phyloP scores from a whole-genome alignment of 805 yeast species.

The Candida xyloterini region DNA sequence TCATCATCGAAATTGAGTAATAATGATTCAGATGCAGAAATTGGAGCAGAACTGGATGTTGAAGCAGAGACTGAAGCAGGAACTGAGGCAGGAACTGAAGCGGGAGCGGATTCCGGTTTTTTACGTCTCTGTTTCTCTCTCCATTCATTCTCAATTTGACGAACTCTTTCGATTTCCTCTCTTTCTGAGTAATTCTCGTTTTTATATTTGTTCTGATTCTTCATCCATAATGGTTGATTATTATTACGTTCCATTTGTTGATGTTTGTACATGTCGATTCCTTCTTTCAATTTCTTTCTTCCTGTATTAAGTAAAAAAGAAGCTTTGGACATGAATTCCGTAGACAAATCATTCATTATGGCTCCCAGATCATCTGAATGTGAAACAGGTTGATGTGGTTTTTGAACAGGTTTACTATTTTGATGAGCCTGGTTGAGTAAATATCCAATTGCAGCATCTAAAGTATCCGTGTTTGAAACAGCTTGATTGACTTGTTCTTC shows the following conservation, averaged over 20 bases:
- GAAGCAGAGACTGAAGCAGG: no score
- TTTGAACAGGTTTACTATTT: slow-evolving; percentile 16
- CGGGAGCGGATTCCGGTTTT: slow-evolving; percentile 22
- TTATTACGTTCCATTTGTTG: slow-evolving; percentile 30
- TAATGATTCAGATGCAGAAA: background rate
- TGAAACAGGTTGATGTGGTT: background rate
- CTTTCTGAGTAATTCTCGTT: slow-evolving; percentile 39
- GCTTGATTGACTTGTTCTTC: slow-evolving; percentile 60
- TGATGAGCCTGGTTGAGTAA: slow-evolving; percentile 61
- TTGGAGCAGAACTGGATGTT: no score
- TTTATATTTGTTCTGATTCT: slow-evolving; percentile 48
- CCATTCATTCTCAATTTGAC: slow-evolving; percentile 27
- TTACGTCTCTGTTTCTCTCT: slow-evolving; percentile 38
- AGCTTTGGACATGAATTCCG: slow-evolving; percentile 58
- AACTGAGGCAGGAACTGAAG: no score
- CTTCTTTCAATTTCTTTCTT: slow-evolving; percentile 56
- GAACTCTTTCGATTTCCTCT: slow-evolving; percentile 39
- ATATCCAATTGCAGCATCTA: slow-evolving; percentile 62
- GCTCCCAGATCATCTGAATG: slow-evolving; percentile 35
- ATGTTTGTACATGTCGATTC: slow-evolving; percentile 55
- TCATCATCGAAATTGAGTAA: slow-evolving; percentile 1
- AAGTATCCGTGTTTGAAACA: slow-evolving; percentile 43
- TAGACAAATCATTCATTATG: slow-evolving; percentile 51
- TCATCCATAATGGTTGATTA: slow-evolving; percentile 73
- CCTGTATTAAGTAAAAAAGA: slow-evolving; percentile 57